Conservation (phyloP, 2,329 filamentous ascomycete species). For the Cercospora canescens region DNA sequence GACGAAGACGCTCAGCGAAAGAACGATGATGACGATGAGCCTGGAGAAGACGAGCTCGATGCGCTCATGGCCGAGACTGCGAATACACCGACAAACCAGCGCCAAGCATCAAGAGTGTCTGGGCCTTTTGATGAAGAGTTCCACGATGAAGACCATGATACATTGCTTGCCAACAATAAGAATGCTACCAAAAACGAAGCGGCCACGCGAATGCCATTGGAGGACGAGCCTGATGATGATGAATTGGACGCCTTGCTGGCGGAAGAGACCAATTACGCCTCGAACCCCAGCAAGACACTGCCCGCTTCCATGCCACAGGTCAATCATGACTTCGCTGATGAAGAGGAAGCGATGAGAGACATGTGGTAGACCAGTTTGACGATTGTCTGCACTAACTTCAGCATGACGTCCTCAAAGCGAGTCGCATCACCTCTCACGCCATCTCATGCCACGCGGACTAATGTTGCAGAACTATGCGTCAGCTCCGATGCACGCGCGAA, state of each 20-base stretch:
- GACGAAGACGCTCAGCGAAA: background rate
- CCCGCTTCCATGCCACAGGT: background rate
- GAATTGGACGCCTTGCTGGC: conserved; percentile 57
- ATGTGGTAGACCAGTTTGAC: conserved; percentile 24
- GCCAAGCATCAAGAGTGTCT: conserved; percentile 21
- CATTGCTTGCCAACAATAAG: background rate
- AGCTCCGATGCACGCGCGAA: background rate
- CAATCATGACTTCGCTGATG: conserved; percentile 55
- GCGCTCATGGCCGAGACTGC: conserved; percentile 24
- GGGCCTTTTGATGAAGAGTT: conserved; percentile 23
- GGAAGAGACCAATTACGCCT: conserved; percentile 40
- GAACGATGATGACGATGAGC: conserved; percentile 11
- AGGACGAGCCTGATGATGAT: conserved; percentile 23
- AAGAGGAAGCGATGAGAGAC: conserved; percentile 65
- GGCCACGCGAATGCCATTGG: conserved; percentile 19
- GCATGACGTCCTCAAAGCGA: background rate
- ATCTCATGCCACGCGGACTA: background rate
- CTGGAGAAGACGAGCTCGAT: conserved; percentile 31
- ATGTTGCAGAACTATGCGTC: background rate
- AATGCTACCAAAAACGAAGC: conserved; percentile 10
- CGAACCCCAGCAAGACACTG: background rate
- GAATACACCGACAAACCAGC: conserved; percentile 2
- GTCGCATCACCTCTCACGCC: background rate
- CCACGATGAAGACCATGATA: conserved; percentile 18
- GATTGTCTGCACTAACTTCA: background rate